Evolutionary conservation across 2,329 filamentous ascomycete genomes (phyloP).

Genomic region (Claviceps maximensis): DNA sequence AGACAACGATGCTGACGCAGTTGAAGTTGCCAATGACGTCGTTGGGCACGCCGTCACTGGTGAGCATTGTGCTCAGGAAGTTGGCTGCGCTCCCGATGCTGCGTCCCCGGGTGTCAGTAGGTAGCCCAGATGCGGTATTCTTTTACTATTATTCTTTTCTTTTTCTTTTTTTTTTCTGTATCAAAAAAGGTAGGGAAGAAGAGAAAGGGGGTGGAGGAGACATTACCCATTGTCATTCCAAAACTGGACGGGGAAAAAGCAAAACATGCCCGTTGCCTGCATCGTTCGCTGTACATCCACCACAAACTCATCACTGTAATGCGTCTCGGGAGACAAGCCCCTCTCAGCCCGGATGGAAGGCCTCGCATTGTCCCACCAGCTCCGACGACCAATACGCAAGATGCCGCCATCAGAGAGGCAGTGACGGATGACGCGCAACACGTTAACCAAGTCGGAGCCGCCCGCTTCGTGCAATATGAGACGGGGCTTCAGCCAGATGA

Average conservation of each 20-base stretch:
- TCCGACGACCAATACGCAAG: slow-evolving; percentile 38
- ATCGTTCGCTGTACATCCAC: slow-evolving; percentile 46
- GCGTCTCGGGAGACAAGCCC: slow-evolving; percentile 34
- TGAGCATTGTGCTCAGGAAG: slow-evolving; percentile 29
- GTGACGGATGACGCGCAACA: slow-evolving; percentile 39
- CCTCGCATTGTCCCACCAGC: slow-evolving; percentile 47
- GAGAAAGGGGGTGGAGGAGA: neutral
- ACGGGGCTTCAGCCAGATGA: slow-evolving; percentile 41
- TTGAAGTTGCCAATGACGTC: slow-evolving; percentile 49
- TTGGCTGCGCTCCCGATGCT: slow-evolving; percentile 22
- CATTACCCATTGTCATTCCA: slow-evolving; percentile 24
- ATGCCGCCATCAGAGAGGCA: slow-evolving; percentile 37
- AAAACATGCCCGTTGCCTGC: slow-evolving; percentile 27
- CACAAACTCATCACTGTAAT: slow-evolving; percentile 52
- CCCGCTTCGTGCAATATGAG: slow-evolving; percentile 45
- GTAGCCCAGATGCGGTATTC: too few species aligned
- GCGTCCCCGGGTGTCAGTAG: too few species aligned
- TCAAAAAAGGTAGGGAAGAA: neutral
- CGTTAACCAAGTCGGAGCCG: slow-evolving; percentile 52
- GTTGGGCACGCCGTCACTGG: slow-evolving; percentile 39
- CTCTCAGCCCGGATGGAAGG: slow-evolving; percentile 34
- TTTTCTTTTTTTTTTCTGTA: too few species aligned
- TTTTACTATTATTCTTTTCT: too few species aligned
- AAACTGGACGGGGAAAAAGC: slow-evolving; percentile 27
- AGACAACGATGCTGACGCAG: slow-evolving; percentile 43